Evolutionary conservation across 352 stramenopile species (phyloP).

Genomic region (Phytopythium kandeliae): DNA sequence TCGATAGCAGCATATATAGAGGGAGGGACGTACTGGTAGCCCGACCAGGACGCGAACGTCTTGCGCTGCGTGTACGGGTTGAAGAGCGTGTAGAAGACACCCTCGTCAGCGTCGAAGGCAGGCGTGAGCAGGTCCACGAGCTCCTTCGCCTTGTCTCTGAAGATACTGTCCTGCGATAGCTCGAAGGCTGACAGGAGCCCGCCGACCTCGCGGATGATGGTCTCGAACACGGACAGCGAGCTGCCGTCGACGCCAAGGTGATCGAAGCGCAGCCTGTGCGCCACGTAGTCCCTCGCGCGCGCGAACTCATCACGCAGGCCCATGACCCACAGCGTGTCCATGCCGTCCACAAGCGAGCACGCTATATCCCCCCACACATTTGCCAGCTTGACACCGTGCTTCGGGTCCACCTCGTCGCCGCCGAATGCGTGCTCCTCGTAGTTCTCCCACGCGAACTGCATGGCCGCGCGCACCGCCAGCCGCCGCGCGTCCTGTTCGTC

Average conservation of each 20-base stretch:
- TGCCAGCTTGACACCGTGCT: slow-evolving; percentile 48
- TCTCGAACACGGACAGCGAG: slow-evolving; percentile 97
- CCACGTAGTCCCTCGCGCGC: slow-evolving; percentile 87
- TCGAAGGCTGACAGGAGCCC: slow-evolving; percentile 96
- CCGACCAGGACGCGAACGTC: slow-evolving; percentile 30
- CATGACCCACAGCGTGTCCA: slow-evolving; percentile 98
- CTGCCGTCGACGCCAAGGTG: slow-evolving; percentile 51
- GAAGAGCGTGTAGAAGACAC: slow-evolving; percentile 88
- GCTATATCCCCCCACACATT: slow-evolving; percentile 90
- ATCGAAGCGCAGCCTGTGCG: slow-evolving; percentile 70
- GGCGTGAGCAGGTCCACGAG: slow-evolving; percentile 88
- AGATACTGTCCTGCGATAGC: slow-evolving; percentile 78
- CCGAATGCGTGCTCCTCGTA: slow-evolving; percentile 96
- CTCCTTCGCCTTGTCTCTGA: slow-evolving; percentile 92
- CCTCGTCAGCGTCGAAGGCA: slow-evolving; percentile 86
- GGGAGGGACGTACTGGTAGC: slow-evolving; percentile 21
- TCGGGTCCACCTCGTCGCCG: slow-evolving; percentile 92
- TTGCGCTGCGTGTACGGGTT: slow-evolving; percentile 80
- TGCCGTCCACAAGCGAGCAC: slow-evolving; percentile 90
- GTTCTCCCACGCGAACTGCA: slow-evolving; percentile 75
- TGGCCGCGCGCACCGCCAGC: slow-evolving; percentile 45
- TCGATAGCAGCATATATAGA: no score
- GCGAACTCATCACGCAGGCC: slow-evolving; percentile 90
- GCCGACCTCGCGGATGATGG: slow-evolving; percentile 97
- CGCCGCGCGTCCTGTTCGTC: slow-evolving; percentile 37